A percentile compares a stretch with the other conserved stretches of the same genome.
These are phyloP conservation scores for Gymnopilus dilepis DNA, from an alignment of 768 basidiomycete species.

Conservation along the genomic window DNA sequence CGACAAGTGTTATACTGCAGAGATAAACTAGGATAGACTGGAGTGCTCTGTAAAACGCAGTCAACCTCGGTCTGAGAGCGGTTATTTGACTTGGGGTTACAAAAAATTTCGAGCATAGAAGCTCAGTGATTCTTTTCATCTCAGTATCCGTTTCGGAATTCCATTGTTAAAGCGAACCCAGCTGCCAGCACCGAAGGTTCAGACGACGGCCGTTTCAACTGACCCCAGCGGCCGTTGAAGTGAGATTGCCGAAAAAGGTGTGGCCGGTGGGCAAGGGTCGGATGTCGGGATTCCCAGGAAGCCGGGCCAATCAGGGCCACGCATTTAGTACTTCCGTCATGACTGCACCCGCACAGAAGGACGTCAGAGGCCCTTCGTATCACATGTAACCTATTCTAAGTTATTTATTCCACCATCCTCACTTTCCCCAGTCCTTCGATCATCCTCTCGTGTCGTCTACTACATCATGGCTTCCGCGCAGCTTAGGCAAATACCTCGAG, in stretches of 20 bases:
- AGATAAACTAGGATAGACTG: neutral
- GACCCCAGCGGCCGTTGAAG: neutral
- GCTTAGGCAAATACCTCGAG: conserved; percentile 38
- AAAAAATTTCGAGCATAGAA: no score
- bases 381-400: conserved; percentile 26
- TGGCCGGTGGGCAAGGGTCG: neutral
- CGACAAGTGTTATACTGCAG: no score
- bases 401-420: conserved; percentile 15
- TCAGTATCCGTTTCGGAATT: no score
- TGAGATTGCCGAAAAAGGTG: neutral
- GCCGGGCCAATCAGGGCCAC: neutral
- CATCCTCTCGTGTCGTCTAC: conserved; percentile 11
- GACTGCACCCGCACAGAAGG: neutral
- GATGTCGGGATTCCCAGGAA: neutral
- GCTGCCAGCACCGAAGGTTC: no score
- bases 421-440: neutral
- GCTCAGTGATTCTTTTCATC: no score
- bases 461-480: conserved; percentile 17
- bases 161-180: no score
- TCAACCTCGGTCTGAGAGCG: neutral
- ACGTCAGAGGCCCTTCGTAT: conserved; percentile 13
- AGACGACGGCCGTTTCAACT: neutral
- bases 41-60: no score
- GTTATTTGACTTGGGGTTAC: no score
- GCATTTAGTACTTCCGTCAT: neutral